Evolutionary conservation across 108 stramenopile genomes (phyloP).

Genomic region (Parmales sp.): DNA sequence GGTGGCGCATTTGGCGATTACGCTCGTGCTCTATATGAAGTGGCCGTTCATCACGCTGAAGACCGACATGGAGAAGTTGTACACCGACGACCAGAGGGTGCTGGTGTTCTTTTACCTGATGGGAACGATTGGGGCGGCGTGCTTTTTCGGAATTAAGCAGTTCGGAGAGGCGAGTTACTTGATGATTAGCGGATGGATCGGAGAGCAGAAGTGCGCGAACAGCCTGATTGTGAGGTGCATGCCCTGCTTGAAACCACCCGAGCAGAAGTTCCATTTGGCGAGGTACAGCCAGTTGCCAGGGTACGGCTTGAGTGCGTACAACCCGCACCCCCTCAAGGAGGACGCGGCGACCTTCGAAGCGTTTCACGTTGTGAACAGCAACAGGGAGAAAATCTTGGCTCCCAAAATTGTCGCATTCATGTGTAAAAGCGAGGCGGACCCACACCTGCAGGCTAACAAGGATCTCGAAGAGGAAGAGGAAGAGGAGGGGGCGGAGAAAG

Average conservation of each 20-base stretch:
- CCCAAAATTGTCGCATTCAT: conserved; percentile 7
- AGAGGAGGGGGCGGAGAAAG: too few species aligned
- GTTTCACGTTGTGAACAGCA: conserved; percentile 1
- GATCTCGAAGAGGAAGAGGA: too few species aligned
- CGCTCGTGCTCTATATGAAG: not conserved
- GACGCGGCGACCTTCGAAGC: not conserved
- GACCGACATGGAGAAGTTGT: conserved; percentile 1
- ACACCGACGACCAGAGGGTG: not conserved
- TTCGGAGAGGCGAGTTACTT: not conserved
- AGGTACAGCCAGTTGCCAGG: not conserved
- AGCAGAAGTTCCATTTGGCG: conserved; percentile 4
- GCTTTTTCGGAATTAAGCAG: conserved; percentile 1
- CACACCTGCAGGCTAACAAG: too few species aligned
- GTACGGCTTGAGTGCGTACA: not conserved
- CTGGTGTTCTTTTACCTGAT: not conserved
- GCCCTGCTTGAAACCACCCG: not conserved
- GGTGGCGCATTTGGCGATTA: not conserved
- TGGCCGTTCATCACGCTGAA: conserved; percentile 3
- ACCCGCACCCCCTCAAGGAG: conserved; percentile 1
- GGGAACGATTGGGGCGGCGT: not conserved
- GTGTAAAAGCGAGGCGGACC: conserved; percentile 2
- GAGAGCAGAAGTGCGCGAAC: not conserved
- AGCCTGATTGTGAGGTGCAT: not conserved
- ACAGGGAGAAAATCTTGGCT: conserved; percentile 9
- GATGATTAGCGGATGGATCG: not conserved